Base-by-base conservation (phyloP, 345 rosid species). In the Mangifera indica region DNA sequence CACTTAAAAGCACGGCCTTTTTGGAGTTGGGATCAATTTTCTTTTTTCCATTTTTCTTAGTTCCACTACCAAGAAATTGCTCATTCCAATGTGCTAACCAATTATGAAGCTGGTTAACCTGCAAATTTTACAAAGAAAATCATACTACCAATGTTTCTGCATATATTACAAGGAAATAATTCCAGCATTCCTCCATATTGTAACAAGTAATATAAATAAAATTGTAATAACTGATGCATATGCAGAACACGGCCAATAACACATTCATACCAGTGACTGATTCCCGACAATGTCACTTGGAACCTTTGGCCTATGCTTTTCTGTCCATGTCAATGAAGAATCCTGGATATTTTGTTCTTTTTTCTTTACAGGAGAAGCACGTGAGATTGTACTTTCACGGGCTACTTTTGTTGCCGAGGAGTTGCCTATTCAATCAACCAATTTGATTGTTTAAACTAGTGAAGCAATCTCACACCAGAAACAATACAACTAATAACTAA, bases 251-350 rank as follows among this genome's bases (percentile, higher is more conserved):
- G 55, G 37, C 48, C n/a, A 29, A 26, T 15, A 52, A 61, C n/a
- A n/a, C 0, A 70, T 37, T 37, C 75, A 54, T 83, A 95, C 99
- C 92, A 88, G 55, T 44, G 97, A 83, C 78, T 84, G 98, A 79
- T 95, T 95, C 77, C 99, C 99, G 71, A 91, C 78, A 22, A 95
- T 88, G 77, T 95, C 99, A 71, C 78, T 88, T n/a, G 93, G 88
- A 79, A 79, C 78, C 79, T 91, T 92, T 59, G 98, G 98, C 84
- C 88, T 86, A 68, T 95, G 89, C 77, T 92, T 92, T 61, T 91
- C 99, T 53, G 93, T 89, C 99, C 96, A 95, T 67, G 88, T 72
- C 88, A 88, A 79, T 54, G 83, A 81, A 76, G 90, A 72, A 25
- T 72, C 77, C 52, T 65, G 79, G 29, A 49, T 54, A 73, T 75